Conservation (phyloP, 371 early-diverging fungal species). For the Batkoa obscura region DNA sequence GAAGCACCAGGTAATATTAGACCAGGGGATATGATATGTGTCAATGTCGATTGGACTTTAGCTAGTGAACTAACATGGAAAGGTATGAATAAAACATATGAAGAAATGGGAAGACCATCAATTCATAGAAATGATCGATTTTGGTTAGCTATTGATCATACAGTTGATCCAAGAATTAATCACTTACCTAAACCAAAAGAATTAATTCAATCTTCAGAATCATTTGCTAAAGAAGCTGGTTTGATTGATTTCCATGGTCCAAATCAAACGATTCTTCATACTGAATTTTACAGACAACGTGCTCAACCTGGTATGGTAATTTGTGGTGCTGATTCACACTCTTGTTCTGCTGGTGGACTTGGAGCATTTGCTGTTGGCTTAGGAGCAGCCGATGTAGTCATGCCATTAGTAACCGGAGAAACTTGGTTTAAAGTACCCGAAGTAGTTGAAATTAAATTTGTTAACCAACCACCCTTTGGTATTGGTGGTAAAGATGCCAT, state of each 20-base stretch:
- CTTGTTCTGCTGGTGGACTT: slow-evolving; percentile 58
- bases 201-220: slow-evolving; percentile 37
- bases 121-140: slow-evolving; percentile 59
- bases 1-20: slow-evolving; percentile 31
- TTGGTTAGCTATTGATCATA: slow-evolving; percentile 66
- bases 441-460: slow-evolving; percentile 47
- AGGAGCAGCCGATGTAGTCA: slow-evolving; percentile 62
- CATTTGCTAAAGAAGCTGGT: slow-evolving; percentile 48
- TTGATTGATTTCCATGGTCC: slow-evolving; percentile 48
- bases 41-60: slow-evolving; percentile 58
- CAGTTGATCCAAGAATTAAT: slow-evolving; percentile 54
- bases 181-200: slow-evolving; percentile 40
- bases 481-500: slow-evolving; percentile 65
- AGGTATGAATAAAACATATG: slow-evolving; percentile 69
- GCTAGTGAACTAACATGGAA: slow-evolving; percentile 67
- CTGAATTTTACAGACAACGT: slow-evolving; percentile 60
- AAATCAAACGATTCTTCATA: slow-evolving; percentile 59
- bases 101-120: slow-evolving; percentile 44
- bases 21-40: slow-evolving; percentile 65
- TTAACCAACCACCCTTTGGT: slow-evolving; percentile 45
- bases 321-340: slow-evolving; percentile 63
- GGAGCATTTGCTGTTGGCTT: slow-evolving; percentile 60
- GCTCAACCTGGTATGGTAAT: slow-evolving; percentile 62
- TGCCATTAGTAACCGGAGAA: slow-evolving; percentile 64
- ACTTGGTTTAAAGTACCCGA: slow-evolving; percentile 69